Base-by-base conservation (phyloP, 2,329 filamentous ascomycete genomes). In the Aspergillus tanneri region DNA sequence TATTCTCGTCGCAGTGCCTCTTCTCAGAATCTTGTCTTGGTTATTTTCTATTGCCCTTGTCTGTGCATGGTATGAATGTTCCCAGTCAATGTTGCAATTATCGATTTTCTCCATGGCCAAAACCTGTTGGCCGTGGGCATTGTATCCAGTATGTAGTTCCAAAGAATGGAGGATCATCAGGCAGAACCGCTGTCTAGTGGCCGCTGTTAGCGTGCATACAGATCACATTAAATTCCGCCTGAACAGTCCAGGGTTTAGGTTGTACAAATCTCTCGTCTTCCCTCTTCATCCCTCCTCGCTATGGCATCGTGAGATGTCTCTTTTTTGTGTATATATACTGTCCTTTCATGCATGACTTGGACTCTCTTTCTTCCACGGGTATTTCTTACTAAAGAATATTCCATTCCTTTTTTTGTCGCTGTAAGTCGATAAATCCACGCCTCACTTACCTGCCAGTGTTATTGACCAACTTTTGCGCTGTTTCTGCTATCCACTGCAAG, bases 381-480 rank as follows among this genome's bases (percentile, higher is more conserved):
- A 34, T 18, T 34, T 9, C 16, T 32, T 3, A 16, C 14, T 10
- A 34, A 18, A 18, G 14, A 16, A 34, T 14, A 34, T 18, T 18
- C 14, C 30, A 12, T 18, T 34, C 19, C 30, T 8, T 34, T 34
- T 12, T 10, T 32, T 34, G 36, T 27, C 23, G 16, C 28, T 36
- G 18, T 27, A n/a, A 39, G 10, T 38, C 11, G 19, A 24, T 30
- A 9, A 37, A 16, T 43, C 28, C 28, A 35, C 35, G 35, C 28
- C 37, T 39, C 46, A 47, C 32, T 43, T 47, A n/a, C 28, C 43
- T 54, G 36, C 30, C 40, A 40, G 43, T 47, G 36, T 37, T 38
- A 34, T 41, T 27, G 30, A 36, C 35, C 34, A 32, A 30, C 24
- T 42, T 43, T n/a, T n/a, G n/a, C n/a, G n/a, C n/a, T n/a, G n/a